Conservation (phyloP, 768 basidiomycete genomes). For the Crassisporium funariophilum region DNA sequence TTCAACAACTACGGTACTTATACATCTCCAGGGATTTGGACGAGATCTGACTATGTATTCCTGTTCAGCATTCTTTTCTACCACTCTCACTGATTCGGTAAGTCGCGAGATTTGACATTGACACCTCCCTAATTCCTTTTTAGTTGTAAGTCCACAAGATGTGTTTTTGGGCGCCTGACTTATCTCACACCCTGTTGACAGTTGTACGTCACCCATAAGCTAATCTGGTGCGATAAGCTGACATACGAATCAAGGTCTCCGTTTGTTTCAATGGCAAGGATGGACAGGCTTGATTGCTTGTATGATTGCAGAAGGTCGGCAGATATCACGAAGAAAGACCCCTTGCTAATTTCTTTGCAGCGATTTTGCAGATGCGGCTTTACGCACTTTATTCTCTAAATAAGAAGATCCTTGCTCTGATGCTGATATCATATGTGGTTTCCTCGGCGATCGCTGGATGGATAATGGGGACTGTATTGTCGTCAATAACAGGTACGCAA, state of each 20-base stretch:
- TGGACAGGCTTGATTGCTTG: constrained; percentile 57
- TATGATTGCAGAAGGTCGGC: constrained; percentile 56
- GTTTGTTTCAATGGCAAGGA: constrained; percentile 61
- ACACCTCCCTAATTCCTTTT: not conserved
- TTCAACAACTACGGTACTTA: constrained; percentile 55
- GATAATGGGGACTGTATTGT: constrained; percentile 50
- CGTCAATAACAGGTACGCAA: constrained; percentile 43
- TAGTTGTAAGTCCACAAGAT: constrained; percentile 43
- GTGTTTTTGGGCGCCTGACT: too few relatives aligned
- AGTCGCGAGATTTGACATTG: constrained; percentile 17
- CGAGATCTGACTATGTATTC: constrained; percentile 5
- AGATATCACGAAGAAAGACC: not conserved
- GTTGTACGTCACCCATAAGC: constrained; percentile 27
- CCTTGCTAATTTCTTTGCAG: constrained; percentile 27
- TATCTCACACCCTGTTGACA: too few relatives aligned
- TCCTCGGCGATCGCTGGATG: constrained; percentile 42
- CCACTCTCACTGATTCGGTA: constrained; percentile 40
- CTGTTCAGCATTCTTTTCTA: constrained; percentile 39
- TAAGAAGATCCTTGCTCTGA: constrained; percentile 49
- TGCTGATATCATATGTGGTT: constrained; percentile 43
- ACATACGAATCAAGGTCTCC: constrained; percentile 31
- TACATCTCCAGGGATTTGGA: not conserved
- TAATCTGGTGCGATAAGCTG: not conserved
- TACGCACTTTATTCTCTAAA: constrained; percentile 61
- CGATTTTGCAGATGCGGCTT: constrained; percentile 63